These are phyloP conservation scores for Scedosporium dehoogii DNA, from an alignment of 2,329 filamentous ascomycete genomes.

Conservation along the genomic window DNA sequence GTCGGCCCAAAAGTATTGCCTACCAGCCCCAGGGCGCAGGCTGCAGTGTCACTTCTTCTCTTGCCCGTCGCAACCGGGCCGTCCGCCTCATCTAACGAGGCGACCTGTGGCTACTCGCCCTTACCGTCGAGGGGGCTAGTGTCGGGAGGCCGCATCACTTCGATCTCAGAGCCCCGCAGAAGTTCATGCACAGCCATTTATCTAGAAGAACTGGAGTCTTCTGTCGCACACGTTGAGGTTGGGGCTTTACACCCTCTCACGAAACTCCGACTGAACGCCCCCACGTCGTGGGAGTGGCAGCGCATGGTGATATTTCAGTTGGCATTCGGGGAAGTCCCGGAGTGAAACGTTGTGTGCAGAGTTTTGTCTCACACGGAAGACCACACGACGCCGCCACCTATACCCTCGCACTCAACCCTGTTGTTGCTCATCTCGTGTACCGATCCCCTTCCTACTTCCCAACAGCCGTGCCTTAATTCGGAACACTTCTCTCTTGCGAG, in stretches of 20 bases:
- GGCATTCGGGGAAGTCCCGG: not conserved
- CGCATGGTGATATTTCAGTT: too few relatives aligned
- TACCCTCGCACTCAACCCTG: not conserved
- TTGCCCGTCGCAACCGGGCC: not conserved
- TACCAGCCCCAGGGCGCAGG: not conserved
- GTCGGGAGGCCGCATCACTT: not conserved
- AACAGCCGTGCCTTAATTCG: too few relatives aligned
- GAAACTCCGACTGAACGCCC: not conserved
- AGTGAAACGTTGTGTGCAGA: not conserved
- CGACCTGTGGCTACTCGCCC: not conserved
- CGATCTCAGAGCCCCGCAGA: not conserved
- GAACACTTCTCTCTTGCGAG: too few relatives aligned
- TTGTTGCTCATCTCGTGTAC: too few relatives aligned
- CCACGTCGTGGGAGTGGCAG: too few relatives aligned
- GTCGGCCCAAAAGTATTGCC: not conserved
- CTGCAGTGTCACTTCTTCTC: too few relatives aligned
- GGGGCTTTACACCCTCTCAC: not conserved
- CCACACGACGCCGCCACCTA: constrained; percentile 8
- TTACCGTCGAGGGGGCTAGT: not conserved
- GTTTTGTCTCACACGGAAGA: not conserved
- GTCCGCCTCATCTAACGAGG: not conserved
- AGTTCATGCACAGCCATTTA: not conserved
- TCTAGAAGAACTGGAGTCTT: not conserved
- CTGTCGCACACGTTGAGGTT: not conserved
- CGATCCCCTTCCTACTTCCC: too few relatives aligned